Percentiles rank a stretch among this genome's conserved stretches.
Evolutionary conservation across 768 basidiomycete genomes (phyloP).

Genomic region (Lenzites betulinus): DNA sequence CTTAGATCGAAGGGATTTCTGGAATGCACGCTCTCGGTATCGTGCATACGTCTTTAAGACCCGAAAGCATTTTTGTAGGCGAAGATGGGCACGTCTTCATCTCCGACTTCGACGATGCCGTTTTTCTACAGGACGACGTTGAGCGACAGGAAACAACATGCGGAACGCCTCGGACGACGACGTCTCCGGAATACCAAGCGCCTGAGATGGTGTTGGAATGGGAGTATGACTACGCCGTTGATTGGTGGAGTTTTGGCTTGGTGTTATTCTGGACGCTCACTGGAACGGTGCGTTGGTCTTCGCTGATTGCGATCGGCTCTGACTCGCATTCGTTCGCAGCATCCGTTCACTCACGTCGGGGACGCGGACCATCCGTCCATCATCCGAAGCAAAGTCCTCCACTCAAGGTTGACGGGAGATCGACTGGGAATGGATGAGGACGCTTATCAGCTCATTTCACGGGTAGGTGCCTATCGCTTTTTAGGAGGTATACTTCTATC

Average conservation of each 20-base stretch:
- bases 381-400: conserved; percentile 38
- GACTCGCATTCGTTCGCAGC: conserved; percentile 32
- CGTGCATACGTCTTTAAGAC: conserved; percentile 48
- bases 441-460: conserved; percentile 46
- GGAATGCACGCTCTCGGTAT: conserved; percentile 49
- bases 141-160: background rate
- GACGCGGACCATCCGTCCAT: conserved; percentile 29
- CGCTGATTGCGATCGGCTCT: background rate
- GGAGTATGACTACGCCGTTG: conserved; percentile 52
- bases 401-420: conserved; percentile 33
- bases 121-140: conserved; percentile 16
- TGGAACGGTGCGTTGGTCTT: conserved; percentile 38
- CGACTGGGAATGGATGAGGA: conserved; percentile 29
- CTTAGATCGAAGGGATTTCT: conserved; percentile 43
- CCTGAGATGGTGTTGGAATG: conserved; percentile 60
- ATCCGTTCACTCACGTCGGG: conserved; percentile 38
- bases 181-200: conserved; percentile 39
- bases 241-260: conserved; percentile 63
- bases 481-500: background rate
- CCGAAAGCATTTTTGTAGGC: conserved; percentile 47
- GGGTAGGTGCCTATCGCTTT: conserved; percentile 36
- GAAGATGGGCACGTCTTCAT: conserved; percentile 49
- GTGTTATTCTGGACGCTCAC: conserved; percentile 50
- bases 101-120: conserved; percentile 43
- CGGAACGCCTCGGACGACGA: background rate